Evolutionary conservation across 2,329 filamentous ascomycete species (phyloP).

Genomic region (Microascus cirrosus): DNA sequence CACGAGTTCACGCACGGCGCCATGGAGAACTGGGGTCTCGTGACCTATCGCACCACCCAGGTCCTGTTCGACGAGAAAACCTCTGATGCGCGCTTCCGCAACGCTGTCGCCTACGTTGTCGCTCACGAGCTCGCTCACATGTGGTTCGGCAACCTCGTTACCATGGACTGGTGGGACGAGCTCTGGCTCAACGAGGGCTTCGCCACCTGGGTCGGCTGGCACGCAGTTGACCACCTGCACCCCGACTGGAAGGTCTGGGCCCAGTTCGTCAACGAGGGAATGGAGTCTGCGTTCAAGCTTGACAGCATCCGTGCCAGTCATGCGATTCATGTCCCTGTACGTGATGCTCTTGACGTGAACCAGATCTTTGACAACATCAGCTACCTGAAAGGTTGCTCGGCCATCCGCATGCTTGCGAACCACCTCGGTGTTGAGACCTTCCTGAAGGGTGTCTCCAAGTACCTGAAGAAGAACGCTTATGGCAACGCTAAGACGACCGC

Average conservation of each 20-base stretch:
- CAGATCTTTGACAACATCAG: slow-evolving; percentile 97
- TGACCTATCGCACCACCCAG: slow-evolving; percentile 91
- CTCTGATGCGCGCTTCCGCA: slow-evolving; percentile 84
- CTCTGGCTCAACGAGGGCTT: slow-evolving; percentile 95
- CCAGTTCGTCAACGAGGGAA: slow-evolving; percentile 90
- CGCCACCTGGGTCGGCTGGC: slow-evolving; percentile 96
- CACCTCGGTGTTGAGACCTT: slow-evolving; percentile 84
- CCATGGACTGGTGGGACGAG: slow-evolving; percentile 96
- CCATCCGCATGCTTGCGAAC: slow-evolving; percentile 90
- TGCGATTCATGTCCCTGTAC: slow-evolving; percentile 90
- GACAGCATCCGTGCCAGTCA: slow-evolving; percentile 88
- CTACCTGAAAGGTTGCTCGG: slow-evolving; percentile 92
- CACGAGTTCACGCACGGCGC: slow-evolving; percentile 84
- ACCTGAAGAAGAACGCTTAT: slow-evolving; percentile 81
- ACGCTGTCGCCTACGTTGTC: slow-evolving; percentile 90
- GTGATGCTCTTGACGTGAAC: slow-evolving; percentile 88
- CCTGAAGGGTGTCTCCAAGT: slow-evolving; percentile 78
- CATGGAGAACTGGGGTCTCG: slow-evolving; percentile 95
- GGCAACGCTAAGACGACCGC: slow-evolving; percentile 85
- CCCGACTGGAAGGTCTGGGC: slow-evolving; percentile 98
- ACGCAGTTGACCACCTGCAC: slow-evolving; percentile 81
- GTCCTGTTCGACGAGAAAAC: slow-evolving; percentile 92
- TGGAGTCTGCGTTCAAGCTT: slow-evolving; percentile 82
- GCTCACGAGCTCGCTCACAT: slow-evolving; percentile 96
- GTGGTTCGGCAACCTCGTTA: slow-evolving; percentile 92